Evolutionary conservation across 73 alveolate species (phyloP).

Genomic region (Tetrahymena borealis): DNA sequence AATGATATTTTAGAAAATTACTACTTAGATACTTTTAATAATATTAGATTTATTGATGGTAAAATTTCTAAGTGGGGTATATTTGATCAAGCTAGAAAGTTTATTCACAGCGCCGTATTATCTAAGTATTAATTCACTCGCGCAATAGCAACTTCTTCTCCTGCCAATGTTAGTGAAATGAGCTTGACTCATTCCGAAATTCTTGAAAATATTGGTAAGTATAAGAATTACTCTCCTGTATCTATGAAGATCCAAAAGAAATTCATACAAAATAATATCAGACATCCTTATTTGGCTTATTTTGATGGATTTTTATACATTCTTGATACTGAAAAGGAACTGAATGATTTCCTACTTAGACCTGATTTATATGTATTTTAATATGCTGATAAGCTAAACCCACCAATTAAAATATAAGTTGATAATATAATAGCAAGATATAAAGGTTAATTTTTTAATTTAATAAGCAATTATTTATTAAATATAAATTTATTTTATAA

Average conservation of each 20-base stretch:
- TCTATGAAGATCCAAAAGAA: slow-evolving; percentile 18
- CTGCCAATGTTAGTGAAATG: slow-evolving; percentile 20
- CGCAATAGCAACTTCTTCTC: slow-evolving; percentile 19
- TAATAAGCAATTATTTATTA: not conserved
- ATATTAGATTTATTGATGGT: slow-evolving; percentile 28
- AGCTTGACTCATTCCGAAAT: slow-evolving; percentile 18
- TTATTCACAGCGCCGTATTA: not conserved
- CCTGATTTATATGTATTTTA: slow-evolving; percentile 13
- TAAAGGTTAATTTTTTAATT: slow-evolving; percentile 7
- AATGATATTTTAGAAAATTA: not conserved
- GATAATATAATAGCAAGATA: slow-evolving; percentile 21
- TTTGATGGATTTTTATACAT: slow-evolving; percentile 22
- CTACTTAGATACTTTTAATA: slow-evolving; percentile 15
- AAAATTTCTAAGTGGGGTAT: slow-evolving; percentile 32
- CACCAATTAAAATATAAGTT: not conserved
- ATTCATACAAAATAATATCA: slow-evolving; percentile 1
- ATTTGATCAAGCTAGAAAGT: not conserved
- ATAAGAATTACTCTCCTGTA: slow-evolving; percentile 30
- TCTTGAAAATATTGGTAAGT: slow-evolving; percentile 6
- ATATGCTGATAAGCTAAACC: slow-evolving; percentile 1
- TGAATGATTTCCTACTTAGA: slow-evolving; percentile 19
- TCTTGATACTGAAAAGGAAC: slow-evolving; percentile 9
- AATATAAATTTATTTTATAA: not conserved
- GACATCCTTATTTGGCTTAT: slow-evolving; percentile 11
- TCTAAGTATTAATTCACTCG: slow-evolving; percentile 23